phyloP scores from a whole-genome alignment of 345 rosid species.

The Citrus inodora region DNA sequence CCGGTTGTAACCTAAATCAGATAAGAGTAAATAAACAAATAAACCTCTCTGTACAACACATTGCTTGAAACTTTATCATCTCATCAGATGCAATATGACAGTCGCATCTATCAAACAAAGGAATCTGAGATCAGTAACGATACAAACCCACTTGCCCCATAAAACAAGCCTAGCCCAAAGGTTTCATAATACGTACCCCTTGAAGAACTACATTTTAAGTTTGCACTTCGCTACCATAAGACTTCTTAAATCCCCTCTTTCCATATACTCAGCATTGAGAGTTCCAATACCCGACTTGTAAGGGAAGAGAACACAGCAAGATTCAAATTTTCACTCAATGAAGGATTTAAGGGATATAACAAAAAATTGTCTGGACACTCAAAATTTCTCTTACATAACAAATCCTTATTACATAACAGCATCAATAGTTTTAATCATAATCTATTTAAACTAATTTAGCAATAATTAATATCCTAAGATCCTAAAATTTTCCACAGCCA shows the following conservation, averaged over 20 bases:
- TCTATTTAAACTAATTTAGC: background rate
- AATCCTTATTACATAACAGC: too few relatives aligned
- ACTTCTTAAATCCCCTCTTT: too few relatives aligned
- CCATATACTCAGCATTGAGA: too few relatives aligned
- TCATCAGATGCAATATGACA: background rate
- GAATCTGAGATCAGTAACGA: background rate
- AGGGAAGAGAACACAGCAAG: too few relatives aligned
- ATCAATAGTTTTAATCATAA: background rate
- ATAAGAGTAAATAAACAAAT: background rate
- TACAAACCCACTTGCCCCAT: background rate
- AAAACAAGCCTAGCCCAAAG: background rate
- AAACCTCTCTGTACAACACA: background rate
- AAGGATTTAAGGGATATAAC: too few relatives aligned
- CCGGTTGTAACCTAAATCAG: constrained; percentile 60
- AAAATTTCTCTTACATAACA: too few relatives aligned
- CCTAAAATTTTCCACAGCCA: background rate
- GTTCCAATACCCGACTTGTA: too few relatives aligned
- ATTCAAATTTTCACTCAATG: too few relatives aligned
- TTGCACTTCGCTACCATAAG: too few relatives aligned
- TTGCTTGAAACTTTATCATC: background rate
- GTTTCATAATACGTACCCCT: background rate
- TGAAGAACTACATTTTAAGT: too few relatives aligned
- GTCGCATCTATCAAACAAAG: background rate
- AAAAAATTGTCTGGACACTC: too few relatives aligned
- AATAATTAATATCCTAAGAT: background rate